Evolutionary conservation across 2,329 filamentous ascomycete genomes (phyloP), one percentile per base, ranked within the genome.

Genomic region (Rutstroemia sp.): DNA sequence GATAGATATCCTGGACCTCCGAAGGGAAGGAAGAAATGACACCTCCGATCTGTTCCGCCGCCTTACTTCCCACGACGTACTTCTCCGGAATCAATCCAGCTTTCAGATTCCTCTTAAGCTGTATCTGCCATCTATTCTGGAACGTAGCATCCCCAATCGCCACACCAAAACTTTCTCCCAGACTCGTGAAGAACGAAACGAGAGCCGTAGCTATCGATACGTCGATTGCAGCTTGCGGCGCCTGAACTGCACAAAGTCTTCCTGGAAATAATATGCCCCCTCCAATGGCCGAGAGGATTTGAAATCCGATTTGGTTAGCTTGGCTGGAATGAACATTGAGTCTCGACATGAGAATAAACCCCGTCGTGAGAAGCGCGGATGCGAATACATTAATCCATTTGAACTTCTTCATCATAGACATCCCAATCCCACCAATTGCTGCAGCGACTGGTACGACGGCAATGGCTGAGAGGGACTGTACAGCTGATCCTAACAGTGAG

Each of bases 171-270:
- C 58, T 57, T 53, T 65, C 52, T 10, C 65, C 65, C 4, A 65
- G 48, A 10, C 56, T 71, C 27, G 65, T 63, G 3, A 66, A 64
- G 58, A 63, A 68, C 21, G 60, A 64, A 50, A 60, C 47, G 19
- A 62, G 36, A 30, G 58, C 58, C 1, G 60, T 60, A 3, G 57
- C 58, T 45, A 62, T 62, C n/a, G 58, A 53, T 9, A 62, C 57
- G 39, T 62, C 58, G 30, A 52, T 51, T n/a, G 56, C 51, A 4
- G 23, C 42, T 47, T 58, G 57, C 6, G 57, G 56, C 25, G 60
- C 58, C 39, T 62, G 60, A 7, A 59, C 54, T 14, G 60, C 60
- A 23, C 51, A 54, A 16, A 56, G 12, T 23, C 58, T 44, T 25
- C 60, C 60, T 14, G 60, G 60, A 25, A 62, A 60, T 45, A 58